These are phyloP conservation scores for Ceratocystis harringtonii DNA, from an alignment of 2,329 filamentous ascomycete genomes.

Conservation along the genomic window DNA sequence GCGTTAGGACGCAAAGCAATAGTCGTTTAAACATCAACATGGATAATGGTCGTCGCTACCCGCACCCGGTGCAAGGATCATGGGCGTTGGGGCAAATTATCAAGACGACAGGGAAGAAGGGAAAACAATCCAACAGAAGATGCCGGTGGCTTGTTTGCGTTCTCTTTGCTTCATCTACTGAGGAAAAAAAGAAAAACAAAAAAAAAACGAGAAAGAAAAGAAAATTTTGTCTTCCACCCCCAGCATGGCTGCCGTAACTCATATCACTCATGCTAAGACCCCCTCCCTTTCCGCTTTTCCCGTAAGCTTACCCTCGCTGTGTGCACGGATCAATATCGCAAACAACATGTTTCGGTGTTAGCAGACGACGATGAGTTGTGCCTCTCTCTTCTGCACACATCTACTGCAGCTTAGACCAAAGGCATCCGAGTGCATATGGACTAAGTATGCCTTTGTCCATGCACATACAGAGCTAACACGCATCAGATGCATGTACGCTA, in stretches of 20 bases:
- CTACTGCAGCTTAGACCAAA: too few species aligned
- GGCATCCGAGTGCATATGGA: not conserved
- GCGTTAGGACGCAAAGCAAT: not conserved
- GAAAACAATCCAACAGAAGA: not conserved
- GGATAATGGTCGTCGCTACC: not conserved
- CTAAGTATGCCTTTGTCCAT: not conserved
- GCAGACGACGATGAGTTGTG: not conserved
- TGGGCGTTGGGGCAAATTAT: not conserved
- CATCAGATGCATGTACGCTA: not conserved
- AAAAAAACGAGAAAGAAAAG: not conserved
- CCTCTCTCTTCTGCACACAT: too few species aligned
- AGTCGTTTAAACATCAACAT: not conserved
- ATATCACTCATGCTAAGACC: not conserved
- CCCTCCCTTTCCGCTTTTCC: not conserved
- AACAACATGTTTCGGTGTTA: not conserved
- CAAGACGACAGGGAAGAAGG: not conserved
- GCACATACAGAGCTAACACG: not conserved
- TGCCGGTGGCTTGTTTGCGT: not conserved
- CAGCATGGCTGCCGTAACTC: not conserved
- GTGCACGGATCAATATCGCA: not conserved
- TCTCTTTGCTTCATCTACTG: not conserved
- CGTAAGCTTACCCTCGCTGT: not conserved
- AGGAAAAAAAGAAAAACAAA: not conserved
- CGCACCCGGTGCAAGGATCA: conserved; percentile 1
- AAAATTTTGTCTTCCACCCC: not conserved